These are phyloP conservation scores for Eucalyptus polybractea DNA, from an alignment of 345 rosid species.

Conservation along the genomic window DNA sequence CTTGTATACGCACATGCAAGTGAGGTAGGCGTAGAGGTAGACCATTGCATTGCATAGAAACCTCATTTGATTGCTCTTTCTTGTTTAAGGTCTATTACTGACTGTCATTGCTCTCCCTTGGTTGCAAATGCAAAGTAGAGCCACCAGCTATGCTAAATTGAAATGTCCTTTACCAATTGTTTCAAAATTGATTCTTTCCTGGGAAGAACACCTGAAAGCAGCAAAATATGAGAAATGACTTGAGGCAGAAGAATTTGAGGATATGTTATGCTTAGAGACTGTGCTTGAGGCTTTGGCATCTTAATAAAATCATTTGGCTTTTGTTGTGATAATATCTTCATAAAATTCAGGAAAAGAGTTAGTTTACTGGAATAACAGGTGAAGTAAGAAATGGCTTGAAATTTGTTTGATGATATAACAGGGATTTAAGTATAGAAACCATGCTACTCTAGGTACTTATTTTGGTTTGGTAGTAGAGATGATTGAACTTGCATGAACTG, in stretches of 20 bases:
- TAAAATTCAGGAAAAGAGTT: neutral
- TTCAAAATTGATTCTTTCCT: neutral
- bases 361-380: neutral
- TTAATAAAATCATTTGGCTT: neutral
- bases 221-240: neutral
- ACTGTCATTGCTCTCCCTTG: neutral
- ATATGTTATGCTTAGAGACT: neutral
- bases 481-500: neutral
- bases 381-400: neutral
- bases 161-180: neutral
- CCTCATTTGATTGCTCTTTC: neutral
- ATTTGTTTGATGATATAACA: neutral
- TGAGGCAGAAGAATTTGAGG: neutral
- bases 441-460: neutral
- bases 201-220: neutral
- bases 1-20: neutral
- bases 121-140: neutral
- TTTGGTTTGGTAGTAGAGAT: neutral
- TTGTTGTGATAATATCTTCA: neutral
- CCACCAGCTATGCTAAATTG: neutral
- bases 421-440: neutral
- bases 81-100: neutral
- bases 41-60: neutral
- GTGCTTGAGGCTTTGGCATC: neutral
- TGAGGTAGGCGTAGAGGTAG: neutral